Conservation (phyloP, 257 asterid genomes). For the Nicotiana noctiflora region DNA sequence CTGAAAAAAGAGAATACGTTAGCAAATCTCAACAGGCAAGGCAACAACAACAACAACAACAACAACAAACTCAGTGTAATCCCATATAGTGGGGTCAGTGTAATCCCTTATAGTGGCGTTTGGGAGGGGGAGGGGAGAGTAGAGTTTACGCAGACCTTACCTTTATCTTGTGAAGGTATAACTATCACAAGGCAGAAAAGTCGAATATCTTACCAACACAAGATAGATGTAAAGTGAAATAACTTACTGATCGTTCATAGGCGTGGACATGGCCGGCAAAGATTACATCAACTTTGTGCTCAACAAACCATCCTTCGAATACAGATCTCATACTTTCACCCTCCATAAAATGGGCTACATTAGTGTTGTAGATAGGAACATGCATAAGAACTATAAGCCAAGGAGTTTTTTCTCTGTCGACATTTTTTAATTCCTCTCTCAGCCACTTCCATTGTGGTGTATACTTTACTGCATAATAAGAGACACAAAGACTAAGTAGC, state of each 20-base stretch:
- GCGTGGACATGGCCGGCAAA: slow-evolving; percentile 99
- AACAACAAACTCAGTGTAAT: too few species aligned
- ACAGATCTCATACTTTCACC: slow-evolving; percentile 95
- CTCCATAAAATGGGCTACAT: slow-evolving; percentile 89
- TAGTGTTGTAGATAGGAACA: slow-evolving; percentile 84
- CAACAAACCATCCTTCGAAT: slow-evolving; percentile 83
- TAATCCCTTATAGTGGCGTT: too few species aligned
- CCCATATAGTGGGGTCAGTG: too few species aligned
- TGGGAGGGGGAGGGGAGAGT: too few species aligned
- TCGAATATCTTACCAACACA: not conserved
- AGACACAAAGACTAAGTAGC: slow-evolving; percentile 14
- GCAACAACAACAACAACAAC: not conserved
- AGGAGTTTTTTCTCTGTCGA: slow-evolving; percentile 88
- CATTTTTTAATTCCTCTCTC: slow-evolving; percentile 45
- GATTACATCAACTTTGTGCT: slow-evolving; percentile 71
- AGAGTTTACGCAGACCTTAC: too few species aligned
- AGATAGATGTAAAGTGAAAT: not conserved
- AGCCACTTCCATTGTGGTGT: slow-evolving; percentile 94
- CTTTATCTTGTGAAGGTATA: too few species aligned
- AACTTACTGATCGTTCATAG: slow-evolving; percentile 86
- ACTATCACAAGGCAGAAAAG: not conserved
- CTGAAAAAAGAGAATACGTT: slow-evolving; percentile 29
- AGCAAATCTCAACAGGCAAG: not conserved
- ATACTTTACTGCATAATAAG: slow-evolving; percentile 62
- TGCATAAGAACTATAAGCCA: slow-evolving; percentile 97